Conservation (phyloP, 106 monocot species). For the Allium cepa region DNA sequence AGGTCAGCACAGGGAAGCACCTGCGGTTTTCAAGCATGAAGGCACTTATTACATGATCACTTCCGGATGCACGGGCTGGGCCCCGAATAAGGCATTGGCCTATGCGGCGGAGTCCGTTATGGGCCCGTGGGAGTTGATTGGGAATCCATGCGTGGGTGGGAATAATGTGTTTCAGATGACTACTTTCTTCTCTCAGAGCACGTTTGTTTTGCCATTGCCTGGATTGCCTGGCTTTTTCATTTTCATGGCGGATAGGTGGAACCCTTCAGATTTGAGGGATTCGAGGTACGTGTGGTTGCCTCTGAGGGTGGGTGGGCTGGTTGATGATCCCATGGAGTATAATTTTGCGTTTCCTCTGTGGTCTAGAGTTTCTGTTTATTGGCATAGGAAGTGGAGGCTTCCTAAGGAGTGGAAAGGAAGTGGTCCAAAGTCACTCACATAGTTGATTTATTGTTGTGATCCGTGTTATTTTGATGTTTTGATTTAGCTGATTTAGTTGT, state of each 20-base stretch:
- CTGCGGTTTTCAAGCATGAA: conserved; percentile 69
- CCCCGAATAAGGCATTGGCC: conserved; percentile 70
- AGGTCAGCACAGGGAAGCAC: conserved; percentile 78
- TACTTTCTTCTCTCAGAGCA: conserved; percentile 85
- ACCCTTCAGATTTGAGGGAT: conserved; percentile 67
- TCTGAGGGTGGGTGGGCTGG: conserved; percentile 58
- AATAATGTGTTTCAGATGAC: conserved; percentile 64
- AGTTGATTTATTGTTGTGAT: too few species aligned
- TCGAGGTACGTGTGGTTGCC: conserved; percentile 97
- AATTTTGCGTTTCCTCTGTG: conserved; percentile 64
- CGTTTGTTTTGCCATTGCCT: conserved; percentile 60
- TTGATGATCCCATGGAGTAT: conserved; percentile 83
- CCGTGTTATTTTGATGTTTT: too few species aligned
- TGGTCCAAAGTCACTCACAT: background rate
- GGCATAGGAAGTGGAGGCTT: conserved; percentile 64
- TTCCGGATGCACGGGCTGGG: conserved; percentile 92
- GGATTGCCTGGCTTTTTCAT: conserved; percentile 63
- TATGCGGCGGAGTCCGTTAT: conserved; percentile 83
- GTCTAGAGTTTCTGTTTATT: conserved; percentile 65
- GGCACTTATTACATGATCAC: conserved; percentile 96
- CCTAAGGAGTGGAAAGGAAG: conserved; percentile 41
- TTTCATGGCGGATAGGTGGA: conserved; percentile 97
- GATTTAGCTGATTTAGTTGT: too few species aligned
- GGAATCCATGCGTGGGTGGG: conserved; percentile 86
- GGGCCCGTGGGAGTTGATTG: conserved; percentile 95